A percentile compares a stretch with the other conserved stretches of the same genome.
These are phyloP conservation scores for Sporothrix variecibatus DNA, from an alignment of 2,329 filamentous ascomycete genomes.

Conservation along the genomic window DNA sequence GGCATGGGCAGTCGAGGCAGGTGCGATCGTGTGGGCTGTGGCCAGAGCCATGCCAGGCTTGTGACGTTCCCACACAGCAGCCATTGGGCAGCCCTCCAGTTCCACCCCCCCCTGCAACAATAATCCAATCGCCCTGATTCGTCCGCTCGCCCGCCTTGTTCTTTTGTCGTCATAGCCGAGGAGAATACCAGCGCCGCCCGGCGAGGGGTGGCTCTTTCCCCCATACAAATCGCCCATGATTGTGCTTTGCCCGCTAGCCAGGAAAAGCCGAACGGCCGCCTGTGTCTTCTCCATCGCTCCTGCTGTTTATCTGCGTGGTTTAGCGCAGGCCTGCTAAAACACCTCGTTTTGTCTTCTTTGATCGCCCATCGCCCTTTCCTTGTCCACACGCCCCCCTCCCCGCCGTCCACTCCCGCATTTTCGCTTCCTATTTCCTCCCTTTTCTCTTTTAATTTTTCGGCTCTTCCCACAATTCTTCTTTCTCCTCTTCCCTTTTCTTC, in stretches of 20 bases:
- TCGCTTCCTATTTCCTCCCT: conserved; percentile 20
- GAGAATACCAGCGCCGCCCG: conserved; percentile 24
- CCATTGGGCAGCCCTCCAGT: not conserved
- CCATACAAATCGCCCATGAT: conserved; percentile 12
- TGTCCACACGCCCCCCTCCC: conserved; percentile 8
- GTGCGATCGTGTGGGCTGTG: conserved; percentile 2
- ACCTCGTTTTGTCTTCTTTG: conserved; percentile 34
- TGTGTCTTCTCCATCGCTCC: not conserved
- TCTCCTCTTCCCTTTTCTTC: conserved; percentile 14
- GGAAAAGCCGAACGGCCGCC: conserved; percentile 27
- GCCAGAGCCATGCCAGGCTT: conserved; percentile 17
- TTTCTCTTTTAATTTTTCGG: conserved; percentile 26
- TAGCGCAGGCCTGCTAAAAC: conserved; percentile 36
- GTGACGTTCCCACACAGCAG: conserved; percentile 22
- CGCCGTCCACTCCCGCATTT: conserved; percentile 26
- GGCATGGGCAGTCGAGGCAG: not conserved
- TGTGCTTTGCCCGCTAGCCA: conserved; percentile 26
- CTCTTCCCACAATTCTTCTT: conserved; percentile 28
- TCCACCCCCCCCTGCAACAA: conserved; percentile 27
- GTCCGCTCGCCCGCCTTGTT: conserved; percentile 32
- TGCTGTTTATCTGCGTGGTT: conserved; percentile 28
- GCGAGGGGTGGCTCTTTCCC: conserved; percentile 26
- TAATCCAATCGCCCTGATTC: conserved; percentile 36
- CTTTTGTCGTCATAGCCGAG: conserved; percentile 37
- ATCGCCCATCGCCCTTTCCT: not conserved